These are phyloP conservation scores for Diaporthe ilicicola DNA, from an alignment of 2,329 filamentous ascomycete genomes.

Conservation along the genomic window DNA sequence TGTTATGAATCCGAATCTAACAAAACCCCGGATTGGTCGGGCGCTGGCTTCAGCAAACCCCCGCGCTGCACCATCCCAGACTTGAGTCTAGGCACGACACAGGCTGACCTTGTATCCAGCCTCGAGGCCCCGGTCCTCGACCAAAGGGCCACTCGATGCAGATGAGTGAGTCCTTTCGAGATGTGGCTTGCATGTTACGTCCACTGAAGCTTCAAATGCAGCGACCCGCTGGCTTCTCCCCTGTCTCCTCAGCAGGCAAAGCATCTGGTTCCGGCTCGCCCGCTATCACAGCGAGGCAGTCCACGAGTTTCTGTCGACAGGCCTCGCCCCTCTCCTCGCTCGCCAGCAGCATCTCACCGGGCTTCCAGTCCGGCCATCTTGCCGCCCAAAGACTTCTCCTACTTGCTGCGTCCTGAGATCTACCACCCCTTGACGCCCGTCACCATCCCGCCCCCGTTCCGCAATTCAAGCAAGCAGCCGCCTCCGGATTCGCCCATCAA, in stretches of 20 bases:
- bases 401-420: conserved; percentile 79
- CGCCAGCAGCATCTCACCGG: conserved; percentile 45
- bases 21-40: too few relatives aligned
- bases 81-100: neutral
- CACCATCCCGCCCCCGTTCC: conserved; percentile 71
- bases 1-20: neutral
- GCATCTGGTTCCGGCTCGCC: conserved; percentile 34
- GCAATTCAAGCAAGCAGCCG: conserved; percentile 72
- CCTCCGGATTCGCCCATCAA: conserved; percentile 70
- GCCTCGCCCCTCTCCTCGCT: conserved; percentile 38
- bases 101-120: conserved; percentile 47
- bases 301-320: conserved; percentile 39
- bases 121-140: conserved; percentile 72
- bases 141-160: conserved; percentile 79
- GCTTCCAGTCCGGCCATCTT: conserved; percentile 39
- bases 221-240: conserved; percentile 38
- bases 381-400: conserved; percentile 77
- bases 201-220: conserved; percentile 31
- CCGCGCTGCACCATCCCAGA: neutral
- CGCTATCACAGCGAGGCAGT: conserved; percentile 36
- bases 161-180: conserved; percentile 69
- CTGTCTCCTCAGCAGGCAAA: conserved; percentile 36
- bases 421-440: conserved; percentile 81
- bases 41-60: neutral
- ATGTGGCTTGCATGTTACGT: neutral